phyloP scores from a whole-genome alignment of 1,139 yeast species.

The Yamadazyma songkhlaensis region DNA sequence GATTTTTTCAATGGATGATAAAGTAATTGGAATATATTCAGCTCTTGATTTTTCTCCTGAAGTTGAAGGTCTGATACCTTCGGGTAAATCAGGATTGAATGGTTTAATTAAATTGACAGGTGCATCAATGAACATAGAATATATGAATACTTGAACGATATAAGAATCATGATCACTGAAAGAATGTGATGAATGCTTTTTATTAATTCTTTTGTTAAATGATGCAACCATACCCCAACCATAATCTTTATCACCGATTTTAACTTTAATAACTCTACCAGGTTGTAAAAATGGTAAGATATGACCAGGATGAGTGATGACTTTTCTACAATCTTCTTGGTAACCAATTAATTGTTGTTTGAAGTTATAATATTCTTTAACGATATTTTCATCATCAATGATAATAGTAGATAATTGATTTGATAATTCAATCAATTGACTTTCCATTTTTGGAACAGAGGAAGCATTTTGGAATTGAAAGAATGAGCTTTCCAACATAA shows the following conservation, averaged over 20 bases:
- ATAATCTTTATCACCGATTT: constrained; percentile 59
- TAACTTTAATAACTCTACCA: constrained; percentile 79
- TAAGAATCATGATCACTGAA: constrained; percentile 83
- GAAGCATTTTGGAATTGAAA: constrained; percentile 93
- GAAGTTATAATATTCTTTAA: constrained; percentile 81
- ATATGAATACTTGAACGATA: constrained; percentile 79
- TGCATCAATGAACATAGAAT: constrained; percentile 73
- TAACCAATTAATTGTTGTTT: constrained; percentile 68
- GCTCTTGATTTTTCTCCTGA: constrained; percentile 70
- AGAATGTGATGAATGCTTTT: constrained; percentile 50
- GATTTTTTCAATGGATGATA: constrained; percentile 69
- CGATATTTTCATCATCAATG: constrained; percentile 70
- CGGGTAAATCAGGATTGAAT: constrained; percentile 72
- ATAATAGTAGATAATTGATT: constrained; percentile 44
- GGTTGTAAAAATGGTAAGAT: constrained; percentile 79
- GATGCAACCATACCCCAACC: constrained; percentile 95
- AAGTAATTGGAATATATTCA: constrained; percentile 80
- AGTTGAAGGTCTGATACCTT: constrained; percentile 82
- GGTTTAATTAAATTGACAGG: constrained; percentile 72
- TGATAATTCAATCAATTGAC: constrained; percentile 53
- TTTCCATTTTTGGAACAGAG: constrained; percentile 81
- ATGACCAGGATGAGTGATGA: constrained; percentile 91
- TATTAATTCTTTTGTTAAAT: constrained; percentile 66
- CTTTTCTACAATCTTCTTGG: constrained; percentile 73
- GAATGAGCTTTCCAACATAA: constrained; percentile 91